Evolutionary conservation across 1,284 basidiomycete species (phyloP).

Genomic region (Boletellus deceptivus): DNA sequence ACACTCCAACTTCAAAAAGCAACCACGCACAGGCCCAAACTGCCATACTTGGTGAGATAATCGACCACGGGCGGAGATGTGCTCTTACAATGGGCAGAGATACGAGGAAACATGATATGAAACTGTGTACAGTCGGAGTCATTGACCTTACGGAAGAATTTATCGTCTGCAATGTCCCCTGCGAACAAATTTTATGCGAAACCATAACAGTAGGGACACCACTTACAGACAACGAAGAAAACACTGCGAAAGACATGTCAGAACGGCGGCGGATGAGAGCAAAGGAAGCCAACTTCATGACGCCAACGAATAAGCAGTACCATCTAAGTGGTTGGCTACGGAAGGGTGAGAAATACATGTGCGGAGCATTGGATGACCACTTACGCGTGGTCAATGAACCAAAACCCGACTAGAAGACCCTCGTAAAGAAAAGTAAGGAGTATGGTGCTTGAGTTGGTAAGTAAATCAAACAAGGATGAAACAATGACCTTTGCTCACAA

Average conservation of each 20-base stretch:
- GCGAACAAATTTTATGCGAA: slow-evolving; percentile 9
- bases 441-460: slow-evolving; percentile 58
- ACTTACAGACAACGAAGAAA: slow-evolving; percentile 74
- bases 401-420: slow-evolving; percentile 75
- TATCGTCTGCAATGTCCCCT: slow-evolving; percentile 85
- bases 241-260: slow-evolving; percentile 45
- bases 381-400: slow-evolving; percentile 82
- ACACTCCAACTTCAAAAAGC: slow-evolving; percentile 61
- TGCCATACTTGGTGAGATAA: slow-evolving; percentile 27
- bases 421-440: slow-evolving; percentile 73
- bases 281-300: slow-evolving; percentile 67
- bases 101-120: slow-evolving; percentile 60
- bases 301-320: slow-evolving; percentile 79
- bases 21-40: slow-evolving; percentile 80
- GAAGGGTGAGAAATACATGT: slow-evolving; percentile 5
- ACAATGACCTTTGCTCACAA: slow-evolving; percentile 49
- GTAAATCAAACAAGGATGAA: slow-evolving; percentile 1
- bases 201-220: background rate
- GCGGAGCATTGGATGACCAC: slow-evolving; percentile 30
- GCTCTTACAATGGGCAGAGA: slow-evolving; percentile 59
- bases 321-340: slow-evolving; percentile 63
- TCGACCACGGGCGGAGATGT: background rate
- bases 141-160: slow-evolving; percentile 82
- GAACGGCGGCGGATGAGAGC: slow-evolving; percentile 1
- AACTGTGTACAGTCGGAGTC: slow-evolving; percentile 84